Percentiles rank a stretch among this genome's conserved stretches.
Conservation (phyloP, 2,329 filamentous ascomycete genomes). For the Rutstroemia sp. region DNA sequence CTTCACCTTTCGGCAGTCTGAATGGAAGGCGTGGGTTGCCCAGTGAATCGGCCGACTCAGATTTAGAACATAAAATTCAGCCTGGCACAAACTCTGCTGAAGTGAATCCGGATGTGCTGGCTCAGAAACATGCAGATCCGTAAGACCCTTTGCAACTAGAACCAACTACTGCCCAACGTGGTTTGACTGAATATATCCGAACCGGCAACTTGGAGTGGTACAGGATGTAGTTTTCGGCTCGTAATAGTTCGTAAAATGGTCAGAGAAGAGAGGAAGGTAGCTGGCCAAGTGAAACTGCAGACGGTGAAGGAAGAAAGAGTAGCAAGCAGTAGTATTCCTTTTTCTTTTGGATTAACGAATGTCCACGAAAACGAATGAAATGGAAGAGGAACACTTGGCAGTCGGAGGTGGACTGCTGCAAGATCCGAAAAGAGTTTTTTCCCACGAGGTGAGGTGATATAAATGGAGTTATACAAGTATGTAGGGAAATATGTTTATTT, state of each 20-base stretch:
- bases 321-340: neutral
- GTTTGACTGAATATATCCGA: neutral
- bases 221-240: neutral
- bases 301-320: neutral
- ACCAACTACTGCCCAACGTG: neutral
- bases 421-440: neutral
- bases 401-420: neutral
- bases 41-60: neutral
- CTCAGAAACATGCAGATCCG: slow-evolving; percentile 7
- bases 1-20: neutral
- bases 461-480: neutral
- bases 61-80: neutral
- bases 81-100: neutral
- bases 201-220: neutral
- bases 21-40: neutral
- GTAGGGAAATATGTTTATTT: neutral
- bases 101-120: slow-evolving; percentile 7
- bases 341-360: neutral
- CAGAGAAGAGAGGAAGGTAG: neutral
- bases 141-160: slow-evolving; percentile 3
- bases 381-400: neutral
- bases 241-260: neutral
- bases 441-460: neutral
- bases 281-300: neutral
- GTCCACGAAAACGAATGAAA: neutral